Evolutionary conservation across 768 basidiomycete species (phyloP).

Genomic region (Auricularia sp.): DNA sequence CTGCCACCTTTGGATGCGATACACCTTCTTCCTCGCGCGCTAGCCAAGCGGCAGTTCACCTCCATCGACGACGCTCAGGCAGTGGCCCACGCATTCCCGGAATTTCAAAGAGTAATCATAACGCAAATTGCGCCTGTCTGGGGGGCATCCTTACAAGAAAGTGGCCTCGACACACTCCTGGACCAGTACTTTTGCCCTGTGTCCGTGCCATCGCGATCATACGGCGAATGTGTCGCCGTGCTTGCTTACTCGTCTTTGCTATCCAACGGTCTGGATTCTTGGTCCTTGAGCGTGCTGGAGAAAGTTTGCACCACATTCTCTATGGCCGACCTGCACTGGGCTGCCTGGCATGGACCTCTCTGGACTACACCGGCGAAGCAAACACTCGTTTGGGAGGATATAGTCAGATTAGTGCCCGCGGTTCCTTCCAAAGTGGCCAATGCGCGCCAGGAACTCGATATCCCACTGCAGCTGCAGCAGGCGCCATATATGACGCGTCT

Average conservation of each 20-base stretch:
- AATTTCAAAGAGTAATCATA: slow-evolving; percentile 57
- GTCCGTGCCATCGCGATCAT: slow-evolving; percentile 37
- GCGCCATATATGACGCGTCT: slow-evolving; percentile 47
- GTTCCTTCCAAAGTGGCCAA: slow-evolving; percentile 79
- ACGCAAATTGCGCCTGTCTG: slow-evolving; percentile 61
- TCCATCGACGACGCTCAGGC: slow-evolving; percentile 20
- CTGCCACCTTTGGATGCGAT: slow-evolving; percentile 46
- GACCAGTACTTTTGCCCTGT: slow-evolving; percentile 72
- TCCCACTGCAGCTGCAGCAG: slow-evolving; percentile 43
- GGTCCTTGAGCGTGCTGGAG: slow-evolving; percentile 43
- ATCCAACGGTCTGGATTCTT: slow-evolving; percentile 36
- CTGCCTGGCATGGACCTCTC: slow-evolving; percentile 30
- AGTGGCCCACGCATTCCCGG: slow-evolving; percentile 32
- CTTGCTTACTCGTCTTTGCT: slow-evolving; percentile 59
- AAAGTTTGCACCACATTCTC: slow-evolving; percentile 54
- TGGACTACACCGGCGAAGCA: slow-evolving; percentile 14
- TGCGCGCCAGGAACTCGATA: slow-evolving; percentile 27
- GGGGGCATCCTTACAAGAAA: slow-evolving; percentile 44
- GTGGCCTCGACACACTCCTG: slow-evolving; percentile 35
- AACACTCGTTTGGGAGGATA: slow-evolving; percentile 62
- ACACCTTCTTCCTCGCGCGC: slow-evolving; percentile 47
- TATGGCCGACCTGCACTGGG: slow-evolving; percentile 53
- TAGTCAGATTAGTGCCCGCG: slow-evolving; percentile 50
- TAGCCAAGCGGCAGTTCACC: slow-evolving; percentile 32
- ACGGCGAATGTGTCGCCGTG: slow-evolving; percentile 41